A percentile compares a stretch with the other conserved stretches of the same genome.
Evolutionary conservation across 805 yeast genomes (phyloP).

Genomic region (Ogataea kodamae): DNA sequence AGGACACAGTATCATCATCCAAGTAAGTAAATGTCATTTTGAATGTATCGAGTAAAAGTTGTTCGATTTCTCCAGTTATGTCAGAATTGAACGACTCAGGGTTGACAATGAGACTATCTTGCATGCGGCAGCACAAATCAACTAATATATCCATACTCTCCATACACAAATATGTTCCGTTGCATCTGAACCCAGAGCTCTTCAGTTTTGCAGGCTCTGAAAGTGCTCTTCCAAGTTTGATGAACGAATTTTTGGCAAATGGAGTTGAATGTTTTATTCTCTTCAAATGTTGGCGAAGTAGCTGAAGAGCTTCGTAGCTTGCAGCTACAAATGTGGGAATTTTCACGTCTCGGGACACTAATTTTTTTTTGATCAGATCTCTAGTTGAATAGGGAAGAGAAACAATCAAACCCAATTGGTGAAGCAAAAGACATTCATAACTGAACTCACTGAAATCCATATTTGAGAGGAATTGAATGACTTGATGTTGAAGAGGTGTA

Average conservation of each 20-base stretch:
- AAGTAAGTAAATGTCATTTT: conserved; percentile 39
- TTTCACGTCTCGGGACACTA: conserved; percentile 37
- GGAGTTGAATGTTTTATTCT: conserved; percentile 29
- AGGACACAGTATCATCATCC: conserved; percentile 16
- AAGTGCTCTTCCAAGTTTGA: conserved; percentile 46
- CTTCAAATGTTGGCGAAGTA: conserved; percentile 39
- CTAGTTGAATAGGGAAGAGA: conserved; percentile 62
- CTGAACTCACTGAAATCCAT: conserved; percentile 30
- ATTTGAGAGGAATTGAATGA: conserved; percentile 45
- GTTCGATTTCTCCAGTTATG: conserved; percentile 34
- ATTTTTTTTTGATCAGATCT: conserved; percentile 52
- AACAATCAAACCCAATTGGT: conserved; percentile 51
- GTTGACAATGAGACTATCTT: conserved; percentile 20
- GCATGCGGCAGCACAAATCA: conserved; percentile 33
- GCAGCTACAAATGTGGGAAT: conserved; percentile 65
- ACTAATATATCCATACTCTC: conserved; percentile 43
- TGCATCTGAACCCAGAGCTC: conserved; percentile 33
- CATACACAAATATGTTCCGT: conserved; percentile 50
- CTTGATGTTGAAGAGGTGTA: conserved; percentile 60
- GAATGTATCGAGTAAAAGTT: conserved; percentile 39
- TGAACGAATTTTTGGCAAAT: conserved; percentile 42
- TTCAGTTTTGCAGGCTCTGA: conserved; percentile 49
- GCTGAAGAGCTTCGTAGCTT: conserved; percentile 44
- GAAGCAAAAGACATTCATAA: conserved; percentile 44
- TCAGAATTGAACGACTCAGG: conserved; percentile 14